phyloP scores from a whole-genome alignment of 1,284 basidiomycete species.

The Heliocybe sulcata region DNA sequence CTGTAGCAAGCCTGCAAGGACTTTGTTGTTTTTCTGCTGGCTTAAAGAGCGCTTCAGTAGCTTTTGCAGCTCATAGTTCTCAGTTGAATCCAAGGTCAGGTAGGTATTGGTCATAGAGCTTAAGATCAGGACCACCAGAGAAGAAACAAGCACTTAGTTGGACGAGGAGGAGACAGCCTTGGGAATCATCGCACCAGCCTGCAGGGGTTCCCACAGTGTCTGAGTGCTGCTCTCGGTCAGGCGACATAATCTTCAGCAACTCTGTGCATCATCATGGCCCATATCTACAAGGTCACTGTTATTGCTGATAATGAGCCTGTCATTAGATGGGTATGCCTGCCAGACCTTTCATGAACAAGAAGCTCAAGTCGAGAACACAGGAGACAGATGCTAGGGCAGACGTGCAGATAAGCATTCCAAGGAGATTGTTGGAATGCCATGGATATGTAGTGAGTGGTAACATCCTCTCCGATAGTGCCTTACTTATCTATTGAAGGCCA shows the following conservation, averaged over 20 bases:
- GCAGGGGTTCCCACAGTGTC: neutral
- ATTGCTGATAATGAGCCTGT: neutral
- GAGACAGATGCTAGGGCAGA: neutral
- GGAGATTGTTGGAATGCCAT: neutral
- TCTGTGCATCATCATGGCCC: neutral
- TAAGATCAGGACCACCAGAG: neutral
- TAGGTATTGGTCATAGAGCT: neutral
- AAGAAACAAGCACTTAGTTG: neutral
- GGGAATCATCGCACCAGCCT: neutral
- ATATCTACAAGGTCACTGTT: neutral
- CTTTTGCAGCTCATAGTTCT: neutral
- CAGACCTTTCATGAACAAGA: neutral
- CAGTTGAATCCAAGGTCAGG: neutral
- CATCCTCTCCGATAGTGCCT: neutral
- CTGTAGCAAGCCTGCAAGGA: neutral
- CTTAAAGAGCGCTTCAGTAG: neutral
- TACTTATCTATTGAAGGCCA: neutral
- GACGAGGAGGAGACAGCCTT: neutral
- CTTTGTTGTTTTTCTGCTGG: neutral
- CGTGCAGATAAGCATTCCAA: neutral
- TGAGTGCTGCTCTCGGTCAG: neutral
- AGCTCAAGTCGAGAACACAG: neutral
- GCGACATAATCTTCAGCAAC: neutral
- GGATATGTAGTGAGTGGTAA: neutral
- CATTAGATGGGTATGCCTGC: neutral